Base-by-base conservation (phyloP, 2,329 filamentous ascomycete species). In the Fusarium sp. region DNA sequence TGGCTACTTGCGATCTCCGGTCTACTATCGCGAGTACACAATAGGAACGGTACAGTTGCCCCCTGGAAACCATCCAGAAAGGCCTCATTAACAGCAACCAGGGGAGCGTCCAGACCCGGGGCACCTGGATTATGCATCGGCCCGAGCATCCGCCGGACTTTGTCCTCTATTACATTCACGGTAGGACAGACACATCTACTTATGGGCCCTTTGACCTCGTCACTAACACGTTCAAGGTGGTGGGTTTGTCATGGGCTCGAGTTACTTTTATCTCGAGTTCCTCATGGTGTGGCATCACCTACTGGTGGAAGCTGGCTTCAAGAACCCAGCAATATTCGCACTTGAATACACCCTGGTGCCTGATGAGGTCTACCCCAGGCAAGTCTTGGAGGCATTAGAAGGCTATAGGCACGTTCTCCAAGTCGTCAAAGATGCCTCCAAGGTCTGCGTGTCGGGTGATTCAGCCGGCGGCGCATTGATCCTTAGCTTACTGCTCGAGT, bases 191-290 rank as follows among this genome's bases (percentile, higher is more conserved):
- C n/a, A 24, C 16, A 50, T 40, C 20, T 29, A n/a, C 6, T 35
- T 42, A 9, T 16, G 13, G 4, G 18, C 40, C 11, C 34, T 52
- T 27, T 35, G 40, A 35, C 22, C 47, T 38, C 54, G 18, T 68
- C 24, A 24, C 76, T 71, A 54, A 65, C 29, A 50, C 9, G 60
- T 62, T 38, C 20, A 45, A 93, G 91, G 93, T 18, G 94, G 94
- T 24, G 94, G 94, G 1, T 96, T 97, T 80, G 90, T 90, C 8
- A 93, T 97, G 91, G 94, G 94, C 4, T 94, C 93, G 14, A 86
- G 89, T 20, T 93, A 93, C 83, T 97, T 97, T 81, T 97, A 97
- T 80, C 88, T 95, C 38, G 94, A 97, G 78, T 96, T 96, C 75
- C 86, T 97, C 4, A 84, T 96, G 63, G 89, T 90, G 10, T 94